Evolutionary conservation across 306 rosid species (phyloP).

Genomic region (Vicia villosa): DNA sequence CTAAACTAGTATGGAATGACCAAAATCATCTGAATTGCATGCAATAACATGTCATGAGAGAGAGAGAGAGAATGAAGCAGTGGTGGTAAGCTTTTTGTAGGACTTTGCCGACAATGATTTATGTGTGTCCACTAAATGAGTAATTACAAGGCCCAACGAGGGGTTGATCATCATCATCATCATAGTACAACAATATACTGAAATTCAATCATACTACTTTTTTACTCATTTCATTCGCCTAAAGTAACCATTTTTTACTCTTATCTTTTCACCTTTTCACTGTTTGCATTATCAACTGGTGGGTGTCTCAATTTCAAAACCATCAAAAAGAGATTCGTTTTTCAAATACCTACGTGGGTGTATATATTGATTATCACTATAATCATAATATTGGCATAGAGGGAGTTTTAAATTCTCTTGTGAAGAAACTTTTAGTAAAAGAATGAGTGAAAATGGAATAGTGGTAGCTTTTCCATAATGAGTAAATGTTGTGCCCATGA

Average conservation of each 20-base stretch:
- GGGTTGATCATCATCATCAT: constrained; percentile 21
- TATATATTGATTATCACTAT: constrained; percentile 42
- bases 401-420: not conserved
- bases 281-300: constrained; percentile 43
- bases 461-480: constrained; percentile 56
- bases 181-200: constrained; percentile 36
- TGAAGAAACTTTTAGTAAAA: constrained; percentile 18
- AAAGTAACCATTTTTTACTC: constrained; percentile 42
- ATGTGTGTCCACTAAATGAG: constrained; percentile 57
- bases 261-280: constrained; percentile 50
- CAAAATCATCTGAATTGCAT: not conserved
- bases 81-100: constrained; percentile 27
- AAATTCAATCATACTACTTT: constrained; percentile 37
- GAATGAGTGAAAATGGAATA: constrained; percentile 30
- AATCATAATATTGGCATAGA: constrained; percentile 34
- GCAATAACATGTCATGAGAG: not conserved
- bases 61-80: constrained; percentile 41
- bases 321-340: constrained; percentile 41
- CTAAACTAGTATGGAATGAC: not conserved
- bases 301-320: constrained; percentile 45
- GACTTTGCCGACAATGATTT: constrained; percentile 67
- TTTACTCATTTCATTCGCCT: constrained; percentile 37
- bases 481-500: constrained; percentile 49
- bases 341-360: constrained; percentile 41
- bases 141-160: constrained; percentile 44